Evolutionary conservation across 2,329 filamentous ascomycete genomes (phyloP).

Genomic region (Magnaporthiopsis incrustans): DNA sequence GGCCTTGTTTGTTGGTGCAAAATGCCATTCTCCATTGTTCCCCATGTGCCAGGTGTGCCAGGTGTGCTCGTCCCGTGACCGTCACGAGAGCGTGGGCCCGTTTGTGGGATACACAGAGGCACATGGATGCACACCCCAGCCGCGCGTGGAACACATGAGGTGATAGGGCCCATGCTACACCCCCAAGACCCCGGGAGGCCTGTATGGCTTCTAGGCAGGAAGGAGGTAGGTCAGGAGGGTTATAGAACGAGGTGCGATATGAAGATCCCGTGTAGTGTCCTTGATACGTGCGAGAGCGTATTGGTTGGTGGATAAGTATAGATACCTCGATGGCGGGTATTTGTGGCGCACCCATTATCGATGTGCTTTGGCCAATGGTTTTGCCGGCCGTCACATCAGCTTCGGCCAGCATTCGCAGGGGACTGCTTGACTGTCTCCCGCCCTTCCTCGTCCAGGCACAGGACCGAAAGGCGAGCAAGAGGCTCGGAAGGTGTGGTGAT

Average conservation of each 20-base stretch:
- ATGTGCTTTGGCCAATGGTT: neutral
- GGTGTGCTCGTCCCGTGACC: neutral
- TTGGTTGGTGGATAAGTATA: neutral
- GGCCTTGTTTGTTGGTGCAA: neutral
- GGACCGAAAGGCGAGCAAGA: no score
- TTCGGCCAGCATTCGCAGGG: neutral
- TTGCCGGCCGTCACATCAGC: neutral
- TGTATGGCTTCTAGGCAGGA: neutral
- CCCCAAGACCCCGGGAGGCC: neutral
- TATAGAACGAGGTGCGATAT: neutral
- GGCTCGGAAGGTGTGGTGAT: neutral
- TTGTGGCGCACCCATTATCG: neutral
- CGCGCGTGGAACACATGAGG: neutral
- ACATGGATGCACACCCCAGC: neutral
- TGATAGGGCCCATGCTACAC: neutral
- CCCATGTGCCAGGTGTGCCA: neutral
- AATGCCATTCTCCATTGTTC: neutral
- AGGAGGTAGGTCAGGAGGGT: neutral
- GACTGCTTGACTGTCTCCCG: neutral
- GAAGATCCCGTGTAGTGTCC: neutral
- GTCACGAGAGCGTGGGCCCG: neutral
- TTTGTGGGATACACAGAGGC: neutral
- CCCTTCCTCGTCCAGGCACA: neutral
- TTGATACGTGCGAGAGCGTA: neutral
- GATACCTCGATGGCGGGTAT: neutral